Evolutionary conservation across 257 asterid species (phyloP).

Genomic region (Paraleonurus japonicus): DNA sequence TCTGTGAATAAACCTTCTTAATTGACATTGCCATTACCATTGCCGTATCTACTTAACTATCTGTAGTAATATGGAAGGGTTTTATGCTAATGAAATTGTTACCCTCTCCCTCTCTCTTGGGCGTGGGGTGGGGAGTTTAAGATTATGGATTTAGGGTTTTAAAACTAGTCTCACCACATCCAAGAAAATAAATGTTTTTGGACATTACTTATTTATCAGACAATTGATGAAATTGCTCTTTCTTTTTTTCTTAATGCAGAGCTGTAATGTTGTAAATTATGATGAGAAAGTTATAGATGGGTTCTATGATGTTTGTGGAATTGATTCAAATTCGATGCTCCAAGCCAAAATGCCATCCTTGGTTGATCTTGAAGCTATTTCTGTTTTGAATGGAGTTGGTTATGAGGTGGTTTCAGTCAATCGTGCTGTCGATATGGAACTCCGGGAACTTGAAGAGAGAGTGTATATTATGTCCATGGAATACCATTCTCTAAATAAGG

Average conservation of each 20-base stretch:
- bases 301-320: constrained; percentile 90
- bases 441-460: constrained; percentile 79
- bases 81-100: not conserved
- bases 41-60: not conserved
- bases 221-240: constrained; percentile 18
- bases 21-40: not conserved
- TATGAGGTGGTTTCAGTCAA: constrained; percentile 82
- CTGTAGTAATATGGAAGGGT: not conserved
- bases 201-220: not conserved
- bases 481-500: constrained; percentile 41
- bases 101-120: not conserved
- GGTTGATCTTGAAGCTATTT: constrained; percentile 67
- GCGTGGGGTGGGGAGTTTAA: not conserved
- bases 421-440: constrained; percentile 65
- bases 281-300: constrained; percentile 94
- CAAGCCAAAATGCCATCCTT: constrained; percentile 84
- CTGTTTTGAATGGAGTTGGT: constrained; percentile 54
- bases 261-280: constrained; percentile 79
- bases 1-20: constrained; percentile 4
- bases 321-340: constrained; percentile 52
- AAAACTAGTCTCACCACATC: not conserved
- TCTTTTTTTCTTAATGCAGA: constrained; percentile 56
- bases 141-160: not conserved
- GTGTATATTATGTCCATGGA: constrained; percentile 62
- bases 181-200: not conserved